These are phyloP conservation scores for Sextonia rubra DNA, from an alignment of 164 flowering plant species.

Conservation along the genomic window DNA sequence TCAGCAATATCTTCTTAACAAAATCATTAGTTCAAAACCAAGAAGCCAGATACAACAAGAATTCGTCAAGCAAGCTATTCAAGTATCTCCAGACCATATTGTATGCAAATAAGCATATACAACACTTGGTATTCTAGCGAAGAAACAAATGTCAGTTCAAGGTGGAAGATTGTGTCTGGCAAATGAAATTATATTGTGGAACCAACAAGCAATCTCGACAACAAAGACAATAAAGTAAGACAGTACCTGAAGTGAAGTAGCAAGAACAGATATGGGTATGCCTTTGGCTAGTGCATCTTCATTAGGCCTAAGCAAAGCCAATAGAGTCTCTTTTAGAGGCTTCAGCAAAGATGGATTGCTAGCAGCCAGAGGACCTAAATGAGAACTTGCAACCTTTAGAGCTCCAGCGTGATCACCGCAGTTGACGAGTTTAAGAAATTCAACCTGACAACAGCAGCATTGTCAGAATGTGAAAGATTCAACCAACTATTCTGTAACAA, in stretches of 20 bases:
- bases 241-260: slow-evolving; percentile 87
- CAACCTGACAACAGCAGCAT: slow-evolving; percentile 50
- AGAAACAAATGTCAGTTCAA: too few relatives aligned
- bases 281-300: slow-evolving; percentile 52
- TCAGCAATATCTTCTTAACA: too few relatives aligned
- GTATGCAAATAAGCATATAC: too few relatives aligned
- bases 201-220: too few relatives aligned
- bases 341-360: slow-evolving; percentile 66
- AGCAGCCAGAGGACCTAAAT: slow-evolving; percentile 88
- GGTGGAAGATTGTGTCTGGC: too few relatives aligned
- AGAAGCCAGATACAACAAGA: too few relatives aligned
- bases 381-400: slow-evolving; percentile 69
- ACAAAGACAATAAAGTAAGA: not conserved
- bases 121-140: too few relatives aligned
- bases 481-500: not conserved
- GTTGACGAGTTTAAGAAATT: slow-evolving; percentile 81
- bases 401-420: slow-evolving; percentile 75
- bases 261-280: slow-evolving; percentile 68
- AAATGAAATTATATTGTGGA: too few relatives aligned
- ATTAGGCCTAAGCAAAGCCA: slow-evolving; percentile 65
- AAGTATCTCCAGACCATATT: too few relatives aligned
- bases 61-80: too few relatives aligned
- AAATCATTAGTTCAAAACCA: too few relatives aligned
- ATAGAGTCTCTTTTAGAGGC: slow-evolving; percentile 88
- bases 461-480: slow-evolving; percentile 5